Conservation (phyloP, 441 rosid genomes). For the Mallotus japonicus region DNA sequence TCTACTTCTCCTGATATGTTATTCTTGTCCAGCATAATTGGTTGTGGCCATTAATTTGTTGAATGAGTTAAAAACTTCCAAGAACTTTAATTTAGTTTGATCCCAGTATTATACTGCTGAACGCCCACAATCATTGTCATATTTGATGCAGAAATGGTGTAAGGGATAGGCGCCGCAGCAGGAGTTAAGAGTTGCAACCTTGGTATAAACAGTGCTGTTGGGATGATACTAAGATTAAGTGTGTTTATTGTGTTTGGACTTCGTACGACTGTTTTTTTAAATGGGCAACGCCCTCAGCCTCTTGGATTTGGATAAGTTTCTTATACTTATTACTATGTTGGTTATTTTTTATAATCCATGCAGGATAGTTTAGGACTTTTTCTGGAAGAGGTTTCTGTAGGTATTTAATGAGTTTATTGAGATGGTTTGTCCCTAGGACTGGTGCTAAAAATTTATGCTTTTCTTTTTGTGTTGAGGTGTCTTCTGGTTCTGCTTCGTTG, state of each 20-base stretch:
- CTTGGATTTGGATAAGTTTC: slow-evolving; percentile 74
- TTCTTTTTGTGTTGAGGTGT: slow-evolving; percentile 80
- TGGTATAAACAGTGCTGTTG: slow-evolving; percentile 20
- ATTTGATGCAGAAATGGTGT: slow-evolving; percentile 63
- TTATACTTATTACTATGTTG: slow-evolving; percentile 48
- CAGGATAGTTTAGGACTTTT: slow-evolving; percentile 32
- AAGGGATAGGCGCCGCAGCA: slow-evolving; percentile 83
- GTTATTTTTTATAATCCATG: slow-evolving; percentile 39
- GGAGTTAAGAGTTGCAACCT: slow-evolving; percentile 57
- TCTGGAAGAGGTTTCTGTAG: slow-evolving; percentile 32
- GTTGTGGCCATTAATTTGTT: background rate
- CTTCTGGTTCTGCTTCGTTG: slow-evolving; percentile 80
- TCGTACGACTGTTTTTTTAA: slow-evolving; percentile 56
- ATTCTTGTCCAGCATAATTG: background rate
- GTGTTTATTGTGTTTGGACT: slow-evolving; percentile 63
- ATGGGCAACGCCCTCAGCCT: slow-evolving; percentile 59
- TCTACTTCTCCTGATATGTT: background rate
- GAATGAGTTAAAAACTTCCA: background rate
- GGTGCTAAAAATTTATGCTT: slow-evolving; percentile 60
- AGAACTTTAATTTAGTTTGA: background rate
- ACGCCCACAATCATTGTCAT: slow-evolving; percentile 13
- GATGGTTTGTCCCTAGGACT: slow-evolving; percentile 29
- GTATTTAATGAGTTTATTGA: slow-evolving; percentile 40
- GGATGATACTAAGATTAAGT: slow-evolving; percentile 41
- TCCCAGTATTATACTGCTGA: background rate